A percentile compares a stretch with the other conserved stretches of the same genome.
Conservation (phyloP, 345 rosid species). For the Lepidium didymum region DNA sequence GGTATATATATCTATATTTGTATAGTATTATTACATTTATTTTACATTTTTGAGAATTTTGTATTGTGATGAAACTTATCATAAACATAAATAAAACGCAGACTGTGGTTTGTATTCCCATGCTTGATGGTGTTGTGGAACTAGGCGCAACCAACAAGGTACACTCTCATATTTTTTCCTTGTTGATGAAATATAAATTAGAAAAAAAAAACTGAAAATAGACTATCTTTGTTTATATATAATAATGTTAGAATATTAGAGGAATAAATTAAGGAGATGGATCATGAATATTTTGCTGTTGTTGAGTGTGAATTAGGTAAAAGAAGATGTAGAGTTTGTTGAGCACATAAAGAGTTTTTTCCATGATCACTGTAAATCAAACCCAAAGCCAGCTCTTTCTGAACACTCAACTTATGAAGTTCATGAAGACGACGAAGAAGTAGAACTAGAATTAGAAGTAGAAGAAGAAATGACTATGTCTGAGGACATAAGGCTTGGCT, state of each 20-base stretch:
- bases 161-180: not conserved
- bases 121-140: slow-evolving; percentile 86
- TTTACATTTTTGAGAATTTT: not conserved
- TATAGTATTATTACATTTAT: not conserved
- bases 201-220: not conserved
- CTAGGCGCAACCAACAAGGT: slow-evolving; percentile 79
- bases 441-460: slow-evolving; percentile 32
- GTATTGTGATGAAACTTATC: not conserved
- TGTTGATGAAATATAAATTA: not conserved
- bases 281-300: not conserved
- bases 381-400: slow-evolving; percentile 67
- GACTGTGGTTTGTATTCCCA: slow-evolving; percentile 92
- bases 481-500: slow-evolving; percentile 69
- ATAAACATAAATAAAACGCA: slow-evolving; percentile 20
- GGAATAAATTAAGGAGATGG: not conserved
- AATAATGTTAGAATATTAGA: not conserved
- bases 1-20: not conserved
- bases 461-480: slow-evolving; percentile 57
- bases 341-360: slow-evolving; percentile 59
- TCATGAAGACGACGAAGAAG: slow-evolving; percentile 35
- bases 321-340: slow-evolving; percentile 49
- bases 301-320: slow-evolving; percentile 34
- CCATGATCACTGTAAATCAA: slow-evolving; percentile 36
- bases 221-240: not conserved
- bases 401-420: slow-evolving; percentile 71